phyloP scores from a whole-genome alignment of 306 rosid genomes.

The Quercus agrifolia region DNA sequence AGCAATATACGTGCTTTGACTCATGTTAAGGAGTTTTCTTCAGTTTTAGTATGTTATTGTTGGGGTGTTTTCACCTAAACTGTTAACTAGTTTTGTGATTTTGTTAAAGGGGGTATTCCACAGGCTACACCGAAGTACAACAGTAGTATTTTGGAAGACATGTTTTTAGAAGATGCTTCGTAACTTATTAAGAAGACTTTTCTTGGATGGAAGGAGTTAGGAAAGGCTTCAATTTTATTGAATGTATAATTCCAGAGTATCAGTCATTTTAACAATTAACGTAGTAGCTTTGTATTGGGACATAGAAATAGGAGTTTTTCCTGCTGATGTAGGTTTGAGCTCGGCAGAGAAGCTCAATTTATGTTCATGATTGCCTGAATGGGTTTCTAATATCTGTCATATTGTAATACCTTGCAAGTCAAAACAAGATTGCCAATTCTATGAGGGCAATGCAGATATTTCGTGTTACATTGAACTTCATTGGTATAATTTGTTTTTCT shows the following conservation, averaged over 20 bases:
- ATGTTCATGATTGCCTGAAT: slow-evolving; percentile 73
- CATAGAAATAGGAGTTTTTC: slow-evolving; percentile 3
- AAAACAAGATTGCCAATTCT: slow-evolving; percentile 49
- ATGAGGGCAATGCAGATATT: slow-evolving; percentile 71
- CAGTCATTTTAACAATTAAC: background rate
- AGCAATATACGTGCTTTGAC: slow-evolving; percentile 56
- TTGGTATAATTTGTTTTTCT: too few relatives aligned
- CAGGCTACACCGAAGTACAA: slow-evolving; percentile 86
- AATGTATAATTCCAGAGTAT: slow-evolving; percentile 51
- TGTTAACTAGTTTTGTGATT: slow-evolving; percentile 20
- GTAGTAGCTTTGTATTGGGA: slow-evolving; percentile 1
- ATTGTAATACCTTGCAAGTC: slow-evolving; percentile 59
- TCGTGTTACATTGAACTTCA: slow-evolving; percentile 31
- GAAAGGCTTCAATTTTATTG: slow-evolving; percentile 60
- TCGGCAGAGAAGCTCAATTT: slow-evolving; percentile 58
- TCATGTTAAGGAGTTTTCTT: slow-evolving; percentile 48
- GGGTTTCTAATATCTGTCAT: slow-evolving; percentile 72
- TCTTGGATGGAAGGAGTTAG: slow-evolving; percentile 68
- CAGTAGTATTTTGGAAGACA: slow-evolving; percentile 85
- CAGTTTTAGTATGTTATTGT: slow-evolving; percentile 1
- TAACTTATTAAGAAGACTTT: slow-evolving; percentile 45
- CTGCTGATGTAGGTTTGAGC: slow-evolving; percentile 76
- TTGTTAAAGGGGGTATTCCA: slow-evolving; percentile 43
- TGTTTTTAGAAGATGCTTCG: slow-evolving; percentile 56
- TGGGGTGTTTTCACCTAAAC: slow-evolving; percentile 3